Conservation (phyloP, 306 rosid species). For the Gleditsia sinensis region DNA sequence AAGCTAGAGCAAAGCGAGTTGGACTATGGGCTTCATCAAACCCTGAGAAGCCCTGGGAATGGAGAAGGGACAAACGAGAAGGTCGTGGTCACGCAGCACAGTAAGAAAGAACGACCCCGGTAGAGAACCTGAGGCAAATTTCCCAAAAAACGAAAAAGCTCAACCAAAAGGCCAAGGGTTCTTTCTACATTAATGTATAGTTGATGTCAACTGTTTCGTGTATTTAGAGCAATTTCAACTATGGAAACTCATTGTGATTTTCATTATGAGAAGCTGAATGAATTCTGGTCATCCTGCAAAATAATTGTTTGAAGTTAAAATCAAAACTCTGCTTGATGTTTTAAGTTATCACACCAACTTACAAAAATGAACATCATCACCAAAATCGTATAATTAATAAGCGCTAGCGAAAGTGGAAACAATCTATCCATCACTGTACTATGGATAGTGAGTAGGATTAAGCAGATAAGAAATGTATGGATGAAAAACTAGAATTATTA, state of each 20-base stretch:
- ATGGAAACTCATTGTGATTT: not conserved
- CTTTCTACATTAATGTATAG: not conserved
- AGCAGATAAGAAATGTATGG: too few relatives aligned
- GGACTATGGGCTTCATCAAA: conserved; percentile 90
- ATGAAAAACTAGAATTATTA: not conserved
- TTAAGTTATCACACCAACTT: not conserved
- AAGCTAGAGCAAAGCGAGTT: conserved; percentile 62
- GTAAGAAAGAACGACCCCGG: not conserved
- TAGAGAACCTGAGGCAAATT: not conserved
- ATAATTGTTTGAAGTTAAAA: too few relatives aligned
- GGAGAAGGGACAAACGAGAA: conserved; percentile 57
- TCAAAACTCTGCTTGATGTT: too few relatives aligned
- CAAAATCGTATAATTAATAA: too few relatives aligned
- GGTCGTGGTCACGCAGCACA: not conserved
- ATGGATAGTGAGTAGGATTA: too few relatives aligned
- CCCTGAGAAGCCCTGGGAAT: conserved; percentile 98
- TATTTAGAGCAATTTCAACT: not conserved
- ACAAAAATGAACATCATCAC: too few relatives aligned
- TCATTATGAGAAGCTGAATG: not conserved
- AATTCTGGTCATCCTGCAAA: not conserved
- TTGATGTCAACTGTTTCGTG: not conserved
- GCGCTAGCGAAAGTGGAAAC: too few relatives aligned
- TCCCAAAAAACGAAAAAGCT: too few relatives aligned
- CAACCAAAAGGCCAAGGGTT: not conserved
- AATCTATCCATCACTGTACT: not conserved